Base-by-base conservation (phyloP, 148 eudicot species). In the Chenopodium album region DNA sequence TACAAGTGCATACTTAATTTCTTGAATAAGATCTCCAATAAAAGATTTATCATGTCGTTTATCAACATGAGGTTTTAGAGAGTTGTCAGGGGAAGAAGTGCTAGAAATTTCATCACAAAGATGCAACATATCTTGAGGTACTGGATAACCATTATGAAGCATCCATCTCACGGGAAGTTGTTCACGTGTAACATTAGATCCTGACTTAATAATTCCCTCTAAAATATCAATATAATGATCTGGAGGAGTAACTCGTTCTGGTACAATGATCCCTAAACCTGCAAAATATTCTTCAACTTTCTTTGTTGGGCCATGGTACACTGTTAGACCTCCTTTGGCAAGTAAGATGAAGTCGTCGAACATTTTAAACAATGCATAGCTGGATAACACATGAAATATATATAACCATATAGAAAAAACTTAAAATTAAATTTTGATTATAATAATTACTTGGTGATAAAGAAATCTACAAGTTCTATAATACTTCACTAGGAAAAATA, bases 151-250 rank as follows among this genome's bases (percentile, higher is more conserved):
- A 77, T 97, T 97, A 75, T 92, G 94, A 81, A 97, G 91, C 99
- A 97, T 97, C 99, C 99, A 97, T 86, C 91, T 87, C 20, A 97
- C 93, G 0, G 99, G 99, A 74, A 97, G 93, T 83, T 97, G 97
- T 83, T 97, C 89, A 59, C 85, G 88, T 23, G 99, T 91, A 71
- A 95, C 82, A 22, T 89, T 90, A 1, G 89, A 79, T n/a, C 86
- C 90, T 1, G 91, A 88, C 80, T 94, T 92, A 8, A 81, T 82
- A 50, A 96, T 92, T 69, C 98, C 99, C 88, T 94, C 99, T 22
- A 95, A 88, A 56, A 96, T 89, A 79, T 96, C 99, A 34, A 96
- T 96, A 83, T 87, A 94, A 84, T 96, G 95, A 64, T 96, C 99
- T 4, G 99, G 99, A 48, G 98, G 98, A 68, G 90, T 96, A 4